phyloP scores from a whole-genome alignment of 345 rosid species.

The Barbarea vulgaris region DNA sequence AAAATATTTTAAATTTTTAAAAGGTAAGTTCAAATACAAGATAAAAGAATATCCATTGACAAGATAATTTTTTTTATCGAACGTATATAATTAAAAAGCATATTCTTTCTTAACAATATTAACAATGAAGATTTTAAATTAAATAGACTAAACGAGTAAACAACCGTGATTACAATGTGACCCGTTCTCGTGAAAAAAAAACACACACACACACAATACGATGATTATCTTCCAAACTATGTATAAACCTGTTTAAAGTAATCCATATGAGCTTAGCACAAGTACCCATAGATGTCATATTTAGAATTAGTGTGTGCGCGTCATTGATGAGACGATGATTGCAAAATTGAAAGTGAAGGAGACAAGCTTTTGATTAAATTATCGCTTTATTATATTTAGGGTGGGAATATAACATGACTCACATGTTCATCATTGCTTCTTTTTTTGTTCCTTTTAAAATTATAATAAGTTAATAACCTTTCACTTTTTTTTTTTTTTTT shows the following conservation, averaged over 20 bases:
- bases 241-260: neutral
- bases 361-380: conserved; percentile 36
- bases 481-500: conserved; percentile 26
- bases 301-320: conserved; percentile 19
- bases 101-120: neutral
- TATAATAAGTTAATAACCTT: conserved; percentile 31
- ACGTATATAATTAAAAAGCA: neutral
- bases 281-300: conserved; percentile 8
- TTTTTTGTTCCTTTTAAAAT: conserved; percentile 26
- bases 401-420: conserved; percentile 47
- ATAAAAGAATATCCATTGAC: conserved; percentile 1
- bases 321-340: conserved; percentile 40
- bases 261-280: conserved; percentile 17
- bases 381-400: conserved; percentile 20
- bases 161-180: neutral
- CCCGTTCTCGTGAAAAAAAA: neutral
- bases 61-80: neutral
- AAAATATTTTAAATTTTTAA: no score
- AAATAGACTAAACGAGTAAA: neutral
- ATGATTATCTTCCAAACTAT: neutral
- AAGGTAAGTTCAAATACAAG: neutral
- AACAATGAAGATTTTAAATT: neutral
- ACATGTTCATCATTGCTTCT: conserved; percentile 38
- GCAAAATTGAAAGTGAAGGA: conserved; percentile 40
- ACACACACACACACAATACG: neutral